Conservation (phyloP, 768 basidiomycete species). For the Leccinum rimulosum region DNA sequence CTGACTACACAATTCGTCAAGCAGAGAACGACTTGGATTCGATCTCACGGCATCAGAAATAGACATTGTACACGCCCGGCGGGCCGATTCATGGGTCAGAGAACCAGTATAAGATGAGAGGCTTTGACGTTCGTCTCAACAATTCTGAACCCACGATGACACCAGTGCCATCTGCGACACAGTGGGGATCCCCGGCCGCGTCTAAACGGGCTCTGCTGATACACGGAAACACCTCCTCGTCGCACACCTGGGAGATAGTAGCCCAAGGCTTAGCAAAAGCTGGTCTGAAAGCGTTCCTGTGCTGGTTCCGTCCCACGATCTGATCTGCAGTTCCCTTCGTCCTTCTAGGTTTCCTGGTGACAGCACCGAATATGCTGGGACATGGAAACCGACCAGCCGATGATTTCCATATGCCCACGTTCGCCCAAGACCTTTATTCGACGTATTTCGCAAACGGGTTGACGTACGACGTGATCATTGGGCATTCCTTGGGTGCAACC, state of each 20-base stretch:
- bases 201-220: constrained; percentile 18
- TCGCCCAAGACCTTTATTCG: constrained; percentile 14
- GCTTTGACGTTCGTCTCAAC: too few relatives aligned
- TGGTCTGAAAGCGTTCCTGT: constrained; percentile 1
- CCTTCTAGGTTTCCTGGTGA: constrained; percentile 13
- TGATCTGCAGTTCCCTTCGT: neutral
- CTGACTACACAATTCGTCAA: neutral
- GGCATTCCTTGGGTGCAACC: constrained; percentile 15
- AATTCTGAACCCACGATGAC: constrained; percentile 4
- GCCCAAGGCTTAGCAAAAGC: constrained; percentile 6
- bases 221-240: constrained; percentile 11
- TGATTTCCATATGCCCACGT: constrained; percentile 10
- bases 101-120: neutral
- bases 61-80: neutral
- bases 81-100: neutral
- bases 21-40: too few relatives aligned
- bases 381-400: constrained; percentile 12
- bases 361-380: constrained; percentile 17
- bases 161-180: constrained; percentile 14
- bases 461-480: constrained; percentile 17
- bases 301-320: neutral
- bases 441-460: constrained; percentile 14
- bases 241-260: constrained; percentile 16
- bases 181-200: constrained; percentile 14
- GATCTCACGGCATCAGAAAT: constrained; percentile 8